Conservation (phyloP, 1,284 basidiomycete genomes). For the Cryptococcus sp. region DNA sequence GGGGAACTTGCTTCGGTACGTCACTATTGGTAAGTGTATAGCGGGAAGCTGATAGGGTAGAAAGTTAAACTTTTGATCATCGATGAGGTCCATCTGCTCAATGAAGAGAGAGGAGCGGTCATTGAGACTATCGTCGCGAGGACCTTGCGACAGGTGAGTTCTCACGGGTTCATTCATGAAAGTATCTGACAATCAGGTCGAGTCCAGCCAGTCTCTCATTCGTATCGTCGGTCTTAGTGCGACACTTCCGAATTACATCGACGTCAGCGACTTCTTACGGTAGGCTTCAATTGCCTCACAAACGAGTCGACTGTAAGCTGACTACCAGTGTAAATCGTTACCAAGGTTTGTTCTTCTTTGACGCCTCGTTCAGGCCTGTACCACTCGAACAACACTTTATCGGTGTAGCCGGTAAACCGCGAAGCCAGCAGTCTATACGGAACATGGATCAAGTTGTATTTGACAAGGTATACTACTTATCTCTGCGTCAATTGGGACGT, state of each 20-base stretch:
- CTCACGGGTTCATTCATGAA: no score
- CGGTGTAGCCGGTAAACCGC: slow-evolving; percentile 88
- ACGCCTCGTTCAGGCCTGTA: slow-evolving; percentile 93
- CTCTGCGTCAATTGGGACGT: background rate
- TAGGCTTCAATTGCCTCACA: background rate
- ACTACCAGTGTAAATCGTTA: slow-evolving; percentile 70
- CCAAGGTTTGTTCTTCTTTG: slow-evolving; percentile 96
- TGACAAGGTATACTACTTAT: slow-evolving; percentile 57
- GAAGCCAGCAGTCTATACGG: slow-evolving; percentile 67
- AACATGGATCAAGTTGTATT: slow-evolving; percentile 89
- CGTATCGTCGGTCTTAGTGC: slow-evolving; percentile 98
- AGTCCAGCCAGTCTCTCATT: slow-evolving; percentile 94
- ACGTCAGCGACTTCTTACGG: slow-evolving; percentile 87
- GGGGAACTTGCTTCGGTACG: slow-evolving; percentile 86
- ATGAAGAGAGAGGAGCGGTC: slow-evolving; percentile 96
- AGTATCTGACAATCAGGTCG: slow-evolving; percentile 64
- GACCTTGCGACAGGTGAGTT: slow-evolving; percentile 75
- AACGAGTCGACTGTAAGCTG: background rate
- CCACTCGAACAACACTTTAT: slow-evolving; percentile 98
- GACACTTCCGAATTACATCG: slow-evolving; percentile 94
- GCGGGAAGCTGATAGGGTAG: slow-evolving; percentile 48
- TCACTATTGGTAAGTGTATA: background rate
- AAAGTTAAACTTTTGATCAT: slow-evolving; percentile 93
- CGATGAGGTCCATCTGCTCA: slow-evolving; percentile 95
- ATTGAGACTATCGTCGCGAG: slow-evolving; percentile 98